Evolutionary conservation across 345 rosid species (phyloP), one percentile per base, ranked within the genome.

Genomic region (Draba incana): DNA sequence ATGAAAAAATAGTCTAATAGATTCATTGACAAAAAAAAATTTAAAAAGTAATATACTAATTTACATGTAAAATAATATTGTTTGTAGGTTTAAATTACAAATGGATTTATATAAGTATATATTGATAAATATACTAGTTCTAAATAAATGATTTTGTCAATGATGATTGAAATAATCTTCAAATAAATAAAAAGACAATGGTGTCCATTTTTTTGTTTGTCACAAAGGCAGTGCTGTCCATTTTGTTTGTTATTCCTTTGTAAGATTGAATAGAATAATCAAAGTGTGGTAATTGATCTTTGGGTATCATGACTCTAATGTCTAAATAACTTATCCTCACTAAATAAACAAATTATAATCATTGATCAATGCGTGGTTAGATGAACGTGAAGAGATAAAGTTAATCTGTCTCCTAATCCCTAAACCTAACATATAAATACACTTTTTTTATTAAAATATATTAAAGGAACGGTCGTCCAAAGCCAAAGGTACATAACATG

Each of bases 391-490:
- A 60, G 30, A 33, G 62, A 24, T 54, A 53, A 53, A 61, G 31
- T n/a, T 49, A 69, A 49, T 5, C 9, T 42, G 53, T 20, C 42
- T 16, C 41, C 14, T 35, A 35, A 35, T 35, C 39, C 39, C 39
- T 28, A 4, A 15, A 50, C 74, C 54, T 41, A 50, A 48, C 41
- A 3, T 48, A 47, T 51, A 49, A 28, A 27, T 3, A 38, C 39
- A 50, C 8, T 25, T 25, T 15, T 11, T 0, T 4, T 25, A 1
- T 20, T 10, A 16, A 54, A 15, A 20, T 50, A 51, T 51, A n/a
- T n/a, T 49, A 50, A 52, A 72, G 33, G 51, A 71, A 64, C 9
- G 58, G 70, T 55, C 75, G 48, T n/a, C n/a, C 62, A 51, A 62
- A 30, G 38, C 30, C 13, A 11, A 47, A 55, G 48, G 57, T 47